Conservation (phyloP, 176 grass and related monocot species). For the Cenchrus purpureus region DNA sequence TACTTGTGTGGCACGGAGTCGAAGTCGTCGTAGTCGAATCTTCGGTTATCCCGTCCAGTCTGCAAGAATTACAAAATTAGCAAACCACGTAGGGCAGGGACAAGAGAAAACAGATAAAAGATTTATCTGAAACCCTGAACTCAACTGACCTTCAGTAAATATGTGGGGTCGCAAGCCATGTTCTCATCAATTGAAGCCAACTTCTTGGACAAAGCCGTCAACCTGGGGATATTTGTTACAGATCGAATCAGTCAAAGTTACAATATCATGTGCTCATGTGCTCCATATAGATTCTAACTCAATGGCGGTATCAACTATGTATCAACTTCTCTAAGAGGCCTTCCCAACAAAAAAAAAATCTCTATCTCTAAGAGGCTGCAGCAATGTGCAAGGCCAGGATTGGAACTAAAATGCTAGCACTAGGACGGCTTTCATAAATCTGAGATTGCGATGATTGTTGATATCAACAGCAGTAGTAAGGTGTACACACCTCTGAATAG, state of each 20-base stretch:
- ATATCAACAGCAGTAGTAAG: background rate
- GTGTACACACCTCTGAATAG: slow-evolving; percentile 76
- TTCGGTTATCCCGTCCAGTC: slow-evolving; percentile 71
- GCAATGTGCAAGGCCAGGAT: background rate
- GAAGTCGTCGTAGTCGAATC: slow-evolving; percentile 84
- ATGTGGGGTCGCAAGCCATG: slow-evolving; percentile 80
- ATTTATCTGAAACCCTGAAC: background rate
- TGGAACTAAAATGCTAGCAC: background rate
- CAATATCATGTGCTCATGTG: background rate
- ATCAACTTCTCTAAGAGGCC: background rate
- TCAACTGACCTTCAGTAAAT: slow-evolving; percentile 75
- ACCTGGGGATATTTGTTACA: slow-evolving; percentile 45
- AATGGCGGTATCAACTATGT: background rate
- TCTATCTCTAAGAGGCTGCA: background rate
- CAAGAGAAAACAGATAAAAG: background rate
- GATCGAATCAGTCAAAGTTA: background rate
- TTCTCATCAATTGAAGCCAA: slow-evolving; percentile 82
- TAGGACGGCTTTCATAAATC: background rate
- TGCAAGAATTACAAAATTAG: slow-evolving; percentile 41
- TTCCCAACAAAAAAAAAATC: no score
- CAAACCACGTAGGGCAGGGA: background rate
- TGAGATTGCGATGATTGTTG: background rate
- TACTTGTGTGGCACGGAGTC: slow-evolving; percentile 78
- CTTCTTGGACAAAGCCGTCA: slow-evolving; percentile 90
- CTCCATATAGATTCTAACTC: background rate